phyloP scores from a whole-genome alignment of 305 asterid genomes.

The Vinca major region DNA sequence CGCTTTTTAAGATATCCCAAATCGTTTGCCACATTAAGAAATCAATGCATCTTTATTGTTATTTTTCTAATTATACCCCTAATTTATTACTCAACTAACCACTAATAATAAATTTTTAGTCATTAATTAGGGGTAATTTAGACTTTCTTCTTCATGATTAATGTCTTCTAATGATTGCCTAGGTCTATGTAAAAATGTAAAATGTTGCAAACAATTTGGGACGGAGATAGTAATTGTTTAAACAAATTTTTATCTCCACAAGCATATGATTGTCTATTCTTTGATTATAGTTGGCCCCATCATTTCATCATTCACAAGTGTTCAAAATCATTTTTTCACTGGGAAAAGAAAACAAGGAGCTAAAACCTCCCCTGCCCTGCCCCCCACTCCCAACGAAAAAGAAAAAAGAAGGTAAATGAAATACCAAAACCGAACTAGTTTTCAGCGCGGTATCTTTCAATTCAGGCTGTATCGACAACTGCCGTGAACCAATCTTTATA shows the following conservation, averaged over 20 bases:
- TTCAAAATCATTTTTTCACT: not conserved
- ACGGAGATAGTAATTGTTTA: not conserved
- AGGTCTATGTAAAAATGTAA: too few relatives aligned
- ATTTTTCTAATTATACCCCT: too few relatives aligned
- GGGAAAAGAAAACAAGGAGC: not conserved
- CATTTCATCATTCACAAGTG: not conserved
- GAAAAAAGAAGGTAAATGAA: not conserved
- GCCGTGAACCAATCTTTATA: slow-evolving; percentile 52
- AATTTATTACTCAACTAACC: too few relatives aligned
- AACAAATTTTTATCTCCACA: not conserved
- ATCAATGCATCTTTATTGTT: too few relatives aligned
- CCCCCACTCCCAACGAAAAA: not conserved
- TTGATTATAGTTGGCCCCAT: not conserved
- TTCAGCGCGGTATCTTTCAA: slow-evolving; percentile 57
- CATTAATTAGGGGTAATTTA: too few relatives aligned
- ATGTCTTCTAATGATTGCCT: too few relatives aligned
- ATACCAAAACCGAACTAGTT: slow-evolving; percentile 67
- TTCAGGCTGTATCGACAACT: slow-evolving; percentile 43
- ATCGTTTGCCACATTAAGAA: too few relatives aligned
- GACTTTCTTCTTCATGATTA: too few relatives aligned
- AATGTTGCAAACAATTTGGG: too few relatives aligned
- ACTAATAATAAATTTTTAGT: too few relatives aligned
- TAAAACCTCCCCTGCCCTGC: too few relatives aligned
- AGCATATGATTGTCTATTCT: not conserved
- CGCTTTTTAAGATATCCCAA: too few relatives aligned